These are phyloP conservation scores for Phytopythium litorale DNA, from an alignment of 352 stramenopile species.

Conservation along the genomic window DNA sequence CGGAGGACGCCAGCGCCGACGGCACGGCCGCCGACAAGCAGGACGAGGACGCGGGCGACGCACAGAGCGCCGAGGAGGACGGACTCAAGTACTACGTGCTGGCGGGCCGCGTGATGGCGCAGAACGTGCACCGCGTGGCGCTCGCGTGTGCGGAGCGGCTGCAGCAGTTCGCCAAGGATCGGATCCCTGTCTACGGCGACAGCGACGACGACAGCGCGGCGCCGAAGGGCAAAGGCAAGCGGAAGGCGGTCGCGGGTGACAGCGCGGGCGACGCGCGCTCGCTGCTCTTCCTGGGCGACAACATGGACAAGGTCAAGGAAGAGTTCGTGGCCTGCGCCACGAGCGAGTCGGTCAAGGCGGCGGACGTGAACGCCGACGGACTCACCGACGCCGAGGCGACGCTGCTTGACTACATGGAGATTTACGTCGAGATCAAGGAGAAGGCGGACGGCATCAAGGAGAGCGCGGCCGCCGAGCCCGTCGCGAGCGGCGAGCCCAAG, in stretches of 20 bases:
- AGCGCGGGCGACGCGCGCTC: conserved; percentile 11
- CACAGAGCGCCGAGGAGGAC: conserved; percentile 35
- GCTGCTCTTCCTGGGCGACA: conserved; percentile 47
- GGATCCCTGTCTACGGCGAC: conserved; percentile 51
- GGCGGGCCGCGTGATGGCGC: conserved; percentile 71
- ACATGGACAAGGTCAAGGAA: conserved; percentile 46
- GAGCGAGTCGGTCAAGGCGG: conserved; percentile 29
- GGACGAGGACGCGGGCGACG: conserved; percentile 19
- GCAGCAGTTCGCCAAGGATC: conserved; percentile 42
- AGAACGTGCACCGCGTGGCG: conserved; percentile 71
- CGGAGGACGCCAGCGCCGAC: conserved; percentile 12
- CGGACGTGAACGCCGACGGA: conserved; percentile 44
- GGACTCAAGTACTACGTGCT: conserved; percentile 82
- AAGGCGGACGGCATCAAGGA: conserved; percentile 27
- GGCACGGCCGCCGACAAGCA: conserved; percentile 8
- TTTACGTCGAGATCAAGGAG: conserved; percentile 75
- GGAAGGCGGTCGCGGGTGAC: conserved; percentile 27
- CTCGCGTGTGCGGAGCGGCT: conserved; percentile 32
- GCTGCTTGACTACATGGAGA: conserved; percentile 80
- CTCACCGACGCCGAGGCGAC: conserved; percentile 24
- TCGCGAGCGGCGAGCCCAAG: background rate
- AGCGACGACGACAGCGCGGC: conserved; percentile 5
- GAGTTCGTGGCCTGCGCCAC: conserved; percentile 55
- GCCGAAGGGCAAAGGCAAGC: conserved; percentile 68
- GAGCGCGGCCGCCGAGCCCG: conserved; percentile 15